phyloP scores from a whole-genome alignment of 2,329 filamentous ascomycete species.

The Ascochyta pisi region DNA sequence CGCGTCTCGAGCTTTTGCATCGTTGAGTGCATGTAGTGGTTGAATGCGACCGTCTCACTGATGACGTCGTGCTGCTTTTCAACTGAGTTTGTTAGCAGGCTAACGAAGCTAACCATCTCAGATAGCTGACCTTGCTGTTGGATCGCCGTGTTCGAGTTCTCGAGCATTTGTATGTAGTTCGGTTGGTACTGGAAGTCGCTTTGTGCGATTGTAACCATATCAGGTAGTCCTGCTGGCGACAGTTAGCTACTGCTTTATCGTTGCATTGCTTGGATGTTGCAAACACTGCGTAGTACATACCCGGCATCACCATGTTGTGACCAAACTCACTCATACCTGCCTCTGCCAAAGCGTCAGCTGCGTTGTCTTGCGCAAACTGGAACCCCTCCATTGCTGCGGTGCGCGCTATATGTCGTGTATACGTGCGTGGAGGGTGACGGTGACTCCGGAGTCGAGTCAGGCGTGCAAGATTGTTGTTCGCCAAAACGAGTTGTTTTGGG shows the following conservation, averaged over 20 bases:
- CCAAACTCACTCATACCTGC: neutral
- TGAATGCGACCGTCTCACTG: neutral
- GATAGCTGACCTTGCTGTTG: neutral
- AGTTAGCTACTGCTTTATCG: neutral
- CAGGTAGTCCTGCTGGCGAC: neutral
- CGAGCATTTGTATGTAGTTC: neutral
- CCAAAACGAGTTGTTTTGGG: neutral
- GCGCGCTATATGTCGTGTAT: neutral
- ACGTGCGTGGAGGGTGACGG: neutral
- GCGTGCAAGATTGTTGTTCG: neutral
- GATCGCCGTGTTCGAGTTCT: neutral
- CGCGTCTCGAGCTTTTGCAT: neutral
- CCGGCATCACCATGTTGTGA: neutral
- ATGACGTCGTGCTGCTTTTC: neutral
- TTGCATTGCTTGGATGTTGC: neutral
- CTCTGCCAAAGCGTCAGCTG: neutral
- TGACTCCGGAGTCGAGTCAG: neutral
- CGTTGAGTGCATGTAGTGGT: neutral
- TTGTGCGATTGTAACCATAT: neutral
- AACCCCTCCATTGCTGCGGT: constrained; percentile 1
- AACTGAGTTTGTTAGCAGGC: neutral
- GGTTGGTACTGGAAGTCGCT: neutral
- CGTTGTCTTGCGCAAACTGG: neutral
- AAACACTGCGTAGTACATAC: neutral
- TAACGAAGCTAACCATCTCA: neutral